Conservation (phyloP, 495 filamentous ascomycete genomes). For the Glutinoglossum americanum region DNA sequence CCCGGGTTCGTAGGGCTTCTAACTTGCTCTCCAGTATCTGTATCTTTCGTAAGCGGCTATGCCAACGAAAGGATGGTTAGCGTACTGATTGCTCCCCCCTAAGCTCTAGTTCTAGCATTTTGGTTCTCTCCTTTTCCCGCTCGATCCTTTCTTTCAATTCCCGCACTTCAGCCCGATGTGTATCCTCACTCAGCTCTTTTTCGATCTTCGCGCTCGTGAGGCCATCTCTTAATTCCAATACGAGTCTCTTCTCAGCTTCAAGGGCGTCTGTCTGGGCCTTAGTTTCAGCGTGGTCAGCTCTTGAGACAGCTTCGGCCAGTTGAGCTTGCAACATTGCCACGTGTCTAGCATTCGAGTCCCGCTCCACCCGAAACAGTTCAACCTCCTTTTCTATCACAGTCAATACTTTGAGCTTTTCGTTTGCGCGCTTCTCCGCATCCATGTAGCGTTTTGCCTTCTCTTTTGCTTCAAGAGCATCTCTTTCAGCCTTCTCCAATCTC, state of each 20-base stretch:
- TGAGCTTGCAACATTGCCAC: slow-evolving; percentile 51
- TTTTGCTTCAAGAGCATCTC: slow-evolving; percentile 31
- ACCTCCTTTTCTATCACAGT: slow-evolving; percentile 48
- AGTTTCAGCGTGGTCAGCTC: slow-evolving; percentile 44
- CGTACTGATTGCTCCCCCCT: slow-evolving; percentile 51
- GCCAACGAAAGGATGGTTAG: not conserved
- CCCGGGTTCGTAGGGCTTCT: slow-evolving; percentile 62
- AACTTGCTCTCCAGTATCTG: slow-evolving; percentile 71
- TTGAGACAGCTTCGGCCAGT: slow-evolving; percentile 42
- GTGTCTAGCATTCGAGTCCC: slow-evolving; percentile 37
- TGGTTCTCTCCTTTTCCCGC: slow-evolving; percentile 50
- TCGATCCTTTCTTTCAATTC: slow-evolving; percentile 50
- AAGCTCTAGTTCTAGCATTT: slow-evolving; percentile 52
- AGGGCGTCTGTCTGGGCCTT: slow-evolving; percentile 44
- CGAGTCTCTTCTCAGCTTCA: slow-evolving; percentile 43
- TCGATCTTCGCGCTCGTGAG: slow-evolving; percentile 52
- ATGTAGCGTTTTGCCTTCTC: slow-evolving; percentile 41
- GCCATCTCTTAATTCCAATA: slow-evolving; percentile 49
- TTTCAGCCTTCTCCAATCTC: slow-evolving; percentile 44
- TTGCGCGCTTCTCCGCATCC: slow-evolving; percentile 40
- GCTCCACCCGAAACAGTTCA: slow-evolving; percentile 40
- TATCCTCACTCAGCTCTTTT: slow-evolving; percentile 49
- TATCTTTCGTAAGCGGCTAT: slow-evolving; percentile 2
- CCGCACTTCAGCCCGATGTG: slow-evolving; percentile 41
- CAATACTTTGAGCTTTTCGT: slow-evolving; percentile 42